phyloP scores from a whole-genome alignment of 2,329 filamentous ascomycete genomes.

The Cladosporium sp. region DNA sequence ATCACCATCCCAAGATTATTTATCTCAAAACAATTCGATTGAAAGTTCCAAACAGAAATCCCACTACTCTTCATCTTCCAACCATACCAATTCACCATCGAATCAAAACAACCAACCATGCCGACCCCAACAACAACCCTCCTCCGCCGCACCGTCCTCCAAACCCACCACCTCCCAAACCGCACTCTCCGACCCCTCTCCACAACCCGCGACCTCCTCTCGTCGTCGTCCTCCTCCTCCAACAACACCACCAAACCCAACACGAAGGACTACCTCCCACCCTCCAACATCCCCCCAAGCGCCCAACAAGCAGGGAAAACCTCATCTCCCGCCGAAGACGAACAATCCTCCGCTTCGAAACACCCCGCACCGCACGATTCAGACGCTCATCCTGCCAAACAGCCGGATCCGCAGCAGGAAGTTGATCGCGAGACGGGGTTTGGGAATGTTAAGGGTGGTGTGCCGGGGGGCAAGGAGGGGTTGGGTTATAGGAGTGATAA shows the following conservation, averaged over 20 bases:
- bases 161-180: background rate
- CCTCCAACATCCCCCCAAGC: conserved; percentile 1
- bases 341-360: conserved; percentile 30
- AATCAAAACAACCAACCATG: background rate
- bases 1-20: too few relatives aligned
- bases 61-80: too few relatives aligned
- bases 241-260: background rate
- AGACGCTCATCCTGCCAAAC: conserved; percentile 35
- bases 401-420: conserved; percentile 32
- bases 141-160: background rate
- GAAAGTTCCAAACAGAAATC: background rate
- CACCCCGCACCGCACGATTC: conserved; percentile 21
- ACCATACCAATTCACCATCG: background rate
- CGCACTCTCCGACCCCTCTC: too few relatives aligned
- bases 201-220: too few relatives aligned
- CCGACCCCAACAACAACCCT: background rate
- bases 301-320: conserved; percentile 3
- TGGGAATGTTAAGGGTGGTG: conserved; percentile 23
- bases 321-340: background rate
- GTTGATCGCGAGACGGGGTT: conserved; percentile 32
- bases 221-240: background rate
- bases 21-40: background rate
- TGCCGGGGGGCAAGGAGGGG: conserved; percentile 33
- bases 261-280: background rate
- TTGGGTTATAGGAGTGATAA: conserved; percentile 15